These are phyloP conservation scores for Pseudogymnoascus verrucosus DNA, from an alignment of 2,329 filamentous ascomycete species.

Conservation along the genomic window DNA sequence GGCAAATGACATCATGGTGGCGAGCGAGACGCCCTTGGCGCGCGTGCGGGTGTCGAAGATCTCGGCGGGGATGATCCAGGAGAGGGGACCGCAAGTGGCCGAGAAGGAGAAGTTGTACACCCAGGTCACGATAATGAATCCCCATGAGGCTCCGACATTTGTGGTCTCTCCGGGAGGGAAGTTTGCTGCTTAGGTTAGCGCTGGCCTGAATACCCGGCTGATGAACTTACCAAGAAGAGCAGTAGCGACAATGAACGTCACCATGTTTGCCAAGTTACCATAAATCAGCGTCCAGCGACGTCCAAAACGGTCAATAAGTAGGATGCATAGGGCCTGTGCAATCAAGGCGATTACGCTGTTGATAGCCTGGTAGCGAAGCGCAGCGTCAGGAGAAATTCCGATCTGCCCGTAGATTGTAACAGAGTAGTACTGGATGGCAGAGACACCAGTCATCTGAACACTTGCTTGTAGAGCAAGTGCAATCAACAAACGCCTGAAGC, in stretches of 20 bases:
- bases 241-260: constrained; percentile 64
- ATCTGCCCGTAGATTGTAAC: constrained; percentile 50
- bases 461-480: constrained; percentile 54
- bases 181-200: constrained; percentile 24
- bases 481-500: constrained; percentile 56
- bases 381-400: constrained; percentile 47
- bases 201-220: neutral
- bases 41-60: constrained; percentile 72
- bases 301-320: constrained; percentile 60
- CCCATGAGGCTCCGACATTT: constrained; percentile 55
- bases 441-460: constrained; percentile 59
- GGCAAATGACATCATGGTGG: constrained; percentile 64
- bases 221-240: constrained; percentile 33
- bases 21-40: constrained; percentile 66
- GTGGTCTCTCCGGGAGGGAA: constrained; percentile 51
- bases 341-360: constrained; percentile 54
- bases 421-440: constrained; percentile 57
- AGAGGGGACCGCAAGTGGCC: constrained; percentile 60
- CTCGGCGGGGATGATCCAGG: constrained; percentile 57
- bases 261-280: constrained; percentile 63
- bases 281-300: constrained; percentile 64
- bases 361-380: constrained; percentile 58
- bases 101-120: constrained; percentile 73
- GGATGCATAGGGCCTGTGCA: constrained; percentile 51
- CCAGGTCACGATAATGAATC: constrained; percentile 72